Conservation (phyloP, 1,139 yeast species). For the Pneumocystis jirovecii region DNA sequence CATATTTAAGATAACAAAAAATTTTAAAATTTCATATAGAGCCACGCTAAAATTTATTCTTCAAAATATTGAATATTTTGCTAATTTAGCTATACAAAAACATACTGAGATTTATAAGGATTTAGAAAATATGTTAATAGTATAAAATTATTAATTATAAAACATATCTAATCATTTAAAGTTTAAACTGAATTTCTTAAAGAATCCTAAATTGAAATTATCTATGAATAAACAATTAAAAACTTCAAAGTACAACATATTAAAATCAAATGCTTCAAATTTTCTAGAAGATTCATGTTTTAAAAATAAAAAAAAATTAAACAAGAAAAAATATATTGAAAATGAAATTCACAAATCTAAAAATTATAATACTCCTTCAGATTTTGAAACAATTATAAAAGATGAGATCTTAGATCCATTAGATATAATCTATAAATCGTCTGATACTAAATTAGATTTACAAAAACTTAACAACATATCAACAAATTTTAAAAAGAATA, state of each 20-base stretch:
- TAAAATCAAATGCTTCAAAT: neutral
- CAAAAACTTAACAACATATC: neutral
- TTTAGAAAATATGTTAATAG: neutral
- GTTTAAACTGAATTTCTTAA: neutral
- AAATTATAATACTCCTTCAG: neutral
- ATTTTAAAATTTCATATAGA: neutral
- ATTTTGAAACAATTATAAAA: neutral
- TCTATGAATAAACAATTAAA: neutral
- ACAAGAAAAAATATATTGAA: neutral
- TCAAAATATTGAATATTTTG: neutral
- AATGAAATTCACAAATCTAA: neutral
- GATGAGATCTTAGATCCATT: neutral
- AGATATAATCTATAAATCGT: neutral
- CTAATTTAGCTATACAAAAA: neutral
- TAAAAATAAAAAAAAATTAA: neutral
- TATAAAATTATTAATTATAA: neutral
- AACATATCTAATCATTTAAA: neutral
- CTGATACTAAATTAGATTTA: neutral
- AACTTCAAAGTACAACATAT: neutral
- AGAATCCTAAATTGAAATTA: neutral
- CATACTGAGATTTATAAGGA: neutral
- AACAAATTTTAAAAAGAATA: neutral
- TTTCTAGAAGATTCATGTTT: neutral
- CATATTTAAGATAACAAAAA: neutral
- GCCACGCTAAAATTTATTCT: neutral